A percentile compares a stretch with the other conserved stretches of the same genome.
These are phyloP conservation scores for Yamadazyma triangularis DNA, from an alignment of 1,139 yeast genomes.

Conservation along the genomic window DNA sequence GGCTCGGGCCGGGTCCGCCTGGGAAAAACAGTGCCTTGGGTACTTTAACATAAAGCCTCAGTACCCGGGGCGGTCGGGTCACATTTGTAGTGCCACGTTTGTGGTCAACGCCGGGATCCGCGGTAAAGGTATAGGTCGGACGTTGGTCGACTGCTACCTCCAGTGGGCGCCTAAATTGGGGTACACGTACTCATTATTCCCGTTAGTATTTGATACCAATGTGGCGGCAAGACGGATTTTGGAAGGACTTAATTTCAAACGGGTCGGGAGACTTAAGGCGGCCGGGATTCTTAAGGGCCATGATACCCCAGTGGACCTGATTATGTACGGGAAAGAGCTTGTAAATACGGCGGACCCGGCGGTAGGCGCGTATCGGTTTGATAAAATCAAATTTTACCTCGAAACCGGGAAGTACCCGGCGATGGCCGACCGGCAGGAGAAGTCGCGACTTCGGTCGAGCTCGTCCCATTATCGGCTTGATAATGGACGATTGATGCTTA, in stretches of 20 bases:
- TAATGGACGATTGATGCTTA: slow-evolving; percentile 70
- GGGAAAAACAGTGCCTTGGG: slow-evolving; percentile 92
- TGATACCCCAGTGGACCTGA: slow-evolving; percentile 77
- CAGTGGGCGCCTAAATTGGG: slow-evolving; percentile 93
- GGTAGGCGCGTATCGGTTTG: slow-evolving; percentile 62
- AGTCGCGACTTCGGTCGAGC: slow-evolving; percentile 75
- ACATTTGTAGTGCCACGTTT: slow-evolving; percentile 87
- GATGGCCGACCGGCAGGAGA: slow-evolving; percentile 75
- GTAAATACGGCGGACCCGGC: slow-evolving; percentile 47
- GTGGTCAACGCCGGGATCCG: slow-evolving; percentile 89
- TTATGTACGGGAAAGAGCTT: slow-evolving; percentile 61
- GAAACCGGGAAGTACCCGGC: slow-evolving; percentile 87
- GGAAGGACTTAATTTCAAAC: slow-evolving; percentile 72
- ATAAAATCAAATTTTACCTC: slow-evolving; percentile 70
- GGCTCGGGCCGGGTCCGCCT: slow-evolving; percentile 62
- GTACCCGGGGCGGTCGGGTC: slow-evolving; percentile 89
- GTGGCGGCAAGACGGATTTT: slow-evolving; percentile 75
- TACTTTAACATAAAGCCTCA: slow-evolving; percentile 80
- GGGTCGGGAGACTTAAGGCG: slow-evolving; percentile 73
- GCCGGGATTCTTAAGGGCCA: slow-evolving; percentile 87
- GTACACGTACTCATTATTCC: slow-evolving; percentile 78
- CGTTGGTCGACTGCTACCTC: slow-evolving; percentile 74
- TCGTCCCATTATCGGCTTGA: slow-evolving; percentile 72
- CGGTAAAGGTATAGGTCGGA: slow-evolving; percentile 88
- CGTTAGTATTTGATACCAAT: slow-evolving; percentile 84